Base-by-base conservation (phyloP, 352 stramenopile species). In the Pythium apleroticum region DNA sequence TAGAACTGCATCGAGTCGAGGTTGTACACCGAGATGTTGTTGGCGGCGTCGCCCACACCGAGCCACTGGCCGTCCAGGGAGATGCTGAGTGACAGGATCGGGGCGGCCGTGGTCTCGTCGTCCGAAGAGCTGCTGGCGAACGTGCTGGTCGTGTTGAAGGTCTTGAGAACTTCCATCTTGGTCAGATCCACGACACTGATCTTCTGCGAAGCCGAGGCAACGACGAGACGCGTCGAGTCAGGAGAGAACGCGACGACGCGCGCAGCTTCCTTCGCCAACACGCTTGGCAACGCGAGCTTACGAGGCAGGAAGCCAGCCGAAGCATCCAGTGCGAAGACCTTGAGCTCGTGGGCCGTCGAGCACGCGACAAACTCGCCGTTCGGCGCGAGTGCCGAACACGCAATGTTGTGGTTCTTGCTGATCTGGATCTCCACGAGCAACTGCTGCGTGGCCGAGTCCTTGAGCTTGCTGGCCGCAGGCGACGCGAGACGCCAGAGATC, bases 1-100 rank as follows among this genome's bases (percentile, higher is more conserved):
- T 91, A 90, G 46, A 88, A 86, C 71, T 89, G 79, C 86, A 95
- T 93, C 67, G 86, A 89, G 77, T 95, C 86, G 25, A 95, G 74
- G 64, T 95, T 93, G 76, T 91, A 95, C 31, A 95, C 73, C 49
- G 78, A 75, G 27, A 95, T 66, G 57, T 84, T 77, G 75, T 95
- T 95, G 17, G 66, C 63, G 6, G 76, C 74, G 63, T 93, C 84
- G 24, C 81, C 84, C 10, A 75, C 80, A 14, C 75, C 84, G 53
- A 95, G 82, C 86, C 86, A 95, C 60, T 95, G 86, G 28, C 84
- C 84, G 61, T 95, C 86, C 22, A 73, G 74, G 41, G 86, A 95
- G 53, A 92, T 77, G n/a, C 74, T 87, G 3, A 95, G 69, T 60
- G 83, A 90, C 37, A 88, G 62, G 39, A 93, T 73, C 11, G 82